Evolutionary conservation across 2,329 filamentous ascomycete genomes (phyloP), one percentile per base, ranked within the genome.

Genomic region (Elsinoe ampelina): DNA sequence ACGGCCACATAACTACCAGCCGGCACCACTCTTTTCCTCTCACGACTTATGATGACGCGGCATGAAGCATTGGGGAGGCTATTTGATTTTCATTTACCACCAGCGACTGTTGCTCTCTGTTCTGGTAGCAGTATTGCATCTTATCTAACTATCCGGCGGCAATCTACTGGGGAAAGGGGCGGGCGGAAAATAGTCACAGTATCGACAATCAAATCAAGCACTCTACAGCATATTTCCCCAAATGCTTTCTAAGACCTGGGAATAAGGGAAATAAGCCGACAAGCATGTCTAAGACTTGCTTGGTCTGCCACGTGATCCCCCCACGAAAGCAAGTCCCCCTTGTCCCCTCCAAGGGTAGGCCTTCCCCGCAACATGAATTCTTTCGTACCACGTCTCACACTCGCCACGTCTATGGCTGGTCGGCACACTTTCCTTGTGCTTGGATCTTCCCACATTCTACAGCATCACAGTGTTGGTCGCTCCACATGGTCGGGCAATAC

Each of bases 1-100:
- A 5, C 8, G 8, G 2, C 26, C 26, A 8, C 5, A 12, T 30
- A 6, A 11, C 41, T 30, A 45, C 41, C 20, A n/a, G 7, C 41
- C 13, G 26, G 10, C 17, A 30, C 13, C 41, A 45, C 3, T 17
- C 36, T 39, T 26, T 26, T 30, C 26, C 41, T 11, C 12, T 45
- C 10, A 45, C 20, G 41, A 45, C 20, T 45, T 45, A 45, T 26
- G 41, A 45, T 22, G 26, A 26, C 17, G 20, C 26, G 30, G 19
- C 41, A 45, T 45, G 41, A 45, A 45, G 41, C 41, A 45, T 45
- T 45, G 41, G 41, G 19, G 19, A 45, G 41, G 41, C 41, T 26
- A 7, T 45, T 30, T 26, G 19, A 30, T 17, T 12, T 45, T 26
- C 41, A 26, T 22, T 45, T 30, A 45, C 41, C 26, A 45, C 41